Evolutionary conservation across 208 protist species (phyloP), one percentile per base, ranked within the genome.

Genomic region (Leishmania braziliensis): DNA sequence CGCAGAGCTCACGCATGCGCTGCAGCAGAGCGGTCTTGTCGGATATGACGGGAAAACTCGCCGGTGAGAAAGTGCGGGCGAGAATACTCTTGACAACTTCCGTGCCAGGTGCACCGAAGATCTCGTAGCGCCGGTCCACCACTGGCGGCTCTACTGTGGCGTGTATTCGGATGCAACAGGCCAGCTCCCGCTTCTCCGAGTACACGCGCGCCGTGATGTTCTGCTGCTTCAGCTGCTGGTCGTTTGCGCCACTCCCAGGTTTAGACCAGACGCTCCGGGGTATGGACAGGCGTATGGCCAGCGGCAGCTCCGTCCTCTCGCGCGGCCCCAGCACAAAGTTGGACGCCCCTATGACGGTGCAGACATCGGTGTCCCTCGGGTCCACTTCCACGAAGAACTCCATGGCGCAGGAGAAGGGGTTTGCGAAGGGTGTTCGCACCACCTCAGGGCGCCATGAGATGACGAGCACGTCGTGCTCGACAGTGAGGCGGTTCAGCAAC

Each of bases 71-170:
- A 9, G 89, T 75, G 33, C 95, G 87, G 6, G 90, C 90, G 60
- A 96, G 87, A 10, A 94, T n/a, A 20, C 90, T 86, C 78, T 95
- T 95, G 23, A 83, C 83, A 6, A 94, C 81, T 43, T 74, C 78
- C n/a, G 85, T 91, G 50, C 95, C 95, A 26, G 88, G 74, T 4
- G 89, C 82, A 39, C 92, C 95, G 72, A 90, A 97, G 51, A 97
- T 79, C 75, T 97, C 95, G 81, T 93, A 95, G 46, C 95, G 92
- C 16, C 95, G 91, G 85, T 97, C 91, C 62, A 97, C 89, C 80
- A 95, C 43, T 51, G 93, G 90, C 46, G 90, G 89, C 29, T 83
- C 88, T 26, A 96, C 86, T 16, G 81, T 91, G 43, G 88, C 92
- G 65, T 88, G 69, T 2, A 96, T 72, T 46, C 92, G 85, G 68